Evolutionary conservation across 108 stramenopile species (phyloP), one percentile per base, ranked within the genome.

Genomic region (Cyclotella kingstonii): DNA sequence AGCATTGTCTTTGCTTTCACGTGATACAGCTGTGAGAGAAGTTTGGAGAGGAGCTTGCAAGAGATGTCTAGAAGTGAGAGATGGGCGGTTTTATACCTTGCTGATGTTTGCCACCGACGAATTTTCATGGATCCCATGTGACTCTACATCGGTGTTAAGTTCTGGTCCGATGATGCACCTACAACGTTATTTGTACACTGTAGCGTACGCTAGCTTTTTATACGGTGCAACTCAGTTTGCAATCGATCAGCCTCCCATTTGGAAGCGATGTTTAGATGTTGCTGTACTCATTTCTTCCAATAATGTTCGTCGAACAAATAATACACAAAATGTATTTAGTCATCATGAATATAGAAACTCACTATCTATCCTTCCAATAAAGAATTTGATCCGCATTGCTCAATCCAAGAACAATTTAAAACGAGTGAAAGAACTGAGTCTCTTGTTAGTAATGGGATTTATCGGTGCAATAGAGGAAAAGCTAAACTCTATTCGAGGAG

Each of bases 361-460:
- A 30, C 63, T 76, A 29, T 66, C 81, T 5, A 62, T 73, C 8
- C 15, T 77, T 6, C 79, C 85, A 0, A 44, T 89, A 17, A 47
- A 59, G 30, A 60, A 84, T 29, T 65, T 86, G 54, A 63, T 72
- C 6, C 79, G 77, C 19, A 84, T 89, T 41, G 88, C 88, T 17
- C 19, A 50, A 31, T 53, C 51, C 18, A 86, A 84, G 60, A 62
- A 61, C 1, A 89, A 89, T 61, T 42, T 30, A 1, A 83, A 80
- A 49, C 76, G 85, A 10, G 76, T 56, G 4, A 45, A 66, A 4
- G 88, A 89, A 48, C 58, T 84, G 27, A 49, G 53, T 33, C 31
- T 84, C 14, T 39, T 44, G 4, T 45, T 85, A 6, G 69, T 66
- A 7, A 50, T 67, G 30, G 79, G 81, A 33, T 80, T 61, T 45